Evolutionary conservation across 306 rosid species (phyloP), one percentile per base, ranked within the genome.

Genomic region (Lathyrus aphaca): DNA sequence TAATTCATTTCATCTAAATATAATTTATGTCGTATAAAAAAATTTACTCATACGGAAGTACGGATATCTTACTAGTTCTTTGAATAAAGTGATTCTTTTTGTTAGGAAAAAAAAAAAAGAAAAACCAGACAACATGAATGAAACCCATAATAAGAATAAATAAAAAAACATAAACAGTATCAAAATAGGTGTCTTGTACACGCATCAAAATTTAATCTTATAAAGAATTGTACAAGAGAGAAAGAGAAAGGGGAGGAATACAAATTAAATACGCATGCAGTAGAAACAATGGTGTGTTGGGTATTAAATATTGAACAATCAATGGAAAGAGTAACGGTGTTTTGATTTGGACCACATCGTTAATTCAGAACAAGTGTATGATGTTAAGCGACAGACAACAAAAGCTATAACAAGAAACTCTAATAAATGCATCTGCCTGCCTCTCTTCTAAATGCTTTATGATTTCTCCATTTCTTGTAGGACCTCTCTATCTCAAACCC

Each of bases 381-480:
- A 72, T 67, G 62, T 68, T 68, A 32, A 54, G 72, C 10, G 57
- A 73, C 48, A 79, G 50, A 27, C 53, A 65, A 35, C 68, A 64
- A 38, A 70, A 63, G 6, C 62, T 18, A 59, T 35, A 5, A 15
- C 44, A 49, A 44, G 44, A 45, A 40, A 35, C 27, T 38, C 54
- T 23, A 54, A 50, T 78, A 78, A 82, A 71, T 77, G 78, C 77
- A 78, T 59, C 59, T 81, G 59, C 66, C 42, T 46, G 21, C 56
- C 64, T 19, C 54, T 48, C 55, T 69, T 17, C 43, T 6, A 37
- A 37, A 17, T 79, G 57, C 40, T 40, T 60, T 61, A 46, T 29
- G 19, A 43, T 74, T 15, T 45, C 57, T 74, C 43, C 58, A 64
- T 53, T 7, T 29, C 16, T 40, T 30, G 72, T 32, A 66, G 79